phyloP scores from a whole-genome alignment of 208 protist species.

The Kentomonas sorsogonicus region DNA sequence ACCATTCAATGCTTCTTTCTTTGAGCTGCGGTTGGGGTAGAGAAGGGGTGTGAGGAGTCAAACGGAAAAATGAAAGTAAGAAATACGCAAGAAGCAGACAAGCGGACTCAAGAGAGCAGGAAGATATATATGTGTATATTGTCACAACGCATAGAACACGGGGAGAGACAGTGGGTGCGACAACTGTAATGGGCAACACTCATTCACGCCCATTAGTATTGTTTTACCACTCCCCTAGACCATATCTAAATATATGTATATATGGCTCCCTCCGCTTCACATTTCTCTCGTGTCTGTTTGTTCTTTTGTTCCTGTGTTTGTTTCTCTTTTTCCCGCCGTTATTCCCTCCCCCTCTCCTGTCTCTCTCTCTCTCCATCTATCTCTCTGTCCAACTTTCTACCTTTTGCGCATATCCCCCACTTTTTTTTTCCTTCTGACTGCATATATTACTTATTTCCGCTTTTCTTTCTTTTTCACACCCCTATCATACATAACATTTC shows the following conservation, averaged over 20 bases:
- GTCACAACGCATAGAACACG: not conserved
- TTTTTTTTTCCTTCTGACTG: not conserved
- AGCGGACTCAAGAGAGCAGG: not conserved
- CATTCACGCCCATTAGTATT: not conserved
- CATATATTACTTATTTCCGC: slow-evolving; percentile 8
- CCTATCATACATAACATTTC: not conserved
- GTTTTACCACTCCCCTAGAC: no score
- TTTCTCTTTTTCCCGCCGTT: not conserved
- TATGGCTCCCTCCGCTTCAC: not conserved
- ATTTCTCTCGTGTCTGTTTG: not conserved
- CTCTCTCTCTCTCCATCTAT: not conserved
- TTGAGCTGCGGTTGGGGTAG: no score
- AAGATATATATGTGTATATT: not conserved
- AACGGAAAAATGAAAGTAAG: slow-evolving; percentile 1
- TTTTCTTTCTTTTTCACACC: slow-evolving; percentile 10
- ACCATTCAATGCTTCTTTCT: slow-evolving; percentile 9
- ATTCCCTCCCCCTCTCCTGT: not conserved
- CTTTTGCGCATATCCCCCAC: not conserved
- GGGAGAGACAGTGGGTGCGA: not conserved
- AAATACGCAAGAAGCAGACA: slow-evolving; percentile 11
- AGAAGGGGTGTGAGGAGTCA: not conserved
- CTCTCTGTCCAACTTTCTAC: not conserved
- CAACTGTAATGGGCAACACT: not conserved
- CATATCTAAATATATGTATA: no score
- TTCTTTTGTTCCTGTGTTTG: not conserved